Conservation (phyloP, 257 asterid genomes). For the Scutellaria baicalensis region DNA sequence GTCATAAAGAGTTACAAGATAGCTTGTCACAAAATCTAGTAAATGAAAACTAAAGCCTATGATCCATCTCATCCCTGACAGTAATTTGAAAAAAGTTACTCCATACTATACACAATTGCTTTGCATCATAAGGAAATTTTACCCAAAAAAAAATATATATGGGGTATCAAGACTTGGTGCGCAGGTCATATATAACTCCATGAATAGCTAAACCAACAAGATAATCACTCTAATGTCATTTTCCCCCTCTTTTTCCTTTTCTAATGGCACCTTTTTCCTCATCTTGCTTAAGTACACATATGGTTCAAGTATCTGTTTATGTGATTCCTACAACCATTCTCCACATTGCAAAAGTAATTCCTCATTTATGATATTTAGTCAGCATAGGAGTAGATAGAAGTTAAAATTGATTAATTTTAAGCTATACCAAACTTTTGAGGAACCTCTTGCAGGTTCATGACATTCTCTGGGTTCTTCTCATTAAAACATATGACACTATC, state of each 20-base stretch:
- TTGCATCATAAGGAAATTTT: not conserved
- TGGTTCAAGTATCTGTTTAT: not conserved
- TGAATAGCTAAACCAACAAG: not conserved
- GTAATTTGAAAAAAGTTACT: not conserved
- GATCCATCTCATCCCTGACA: not conserved
- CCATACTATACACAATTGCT: not conserved
- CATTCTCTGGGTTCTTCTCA: constrained; percentile 46
- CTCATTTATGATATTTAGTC: not conserved
- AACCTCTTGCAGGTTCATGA: constrained; percentile 41
- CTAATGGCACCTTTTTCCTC: not conserved
- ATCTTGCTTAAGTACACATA: not conserved
- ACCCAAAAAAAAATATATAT: not conserved
- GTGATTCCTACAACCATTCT: not conserved
- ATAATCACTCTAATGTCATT: not conserved
- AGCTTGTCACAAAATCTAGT: not conserved
- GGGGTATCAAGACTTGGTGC: not conserved
- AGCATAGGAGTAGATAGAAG: constrained; percentile 1
- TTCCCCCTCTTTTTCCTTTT: not conserved
- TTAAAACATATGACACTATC: constrained; percentile 55
- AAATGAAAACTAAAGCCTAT: too few relatives aligned
- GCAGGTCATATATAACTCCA: not conserved
- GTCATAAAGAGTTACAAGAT: not conserved
- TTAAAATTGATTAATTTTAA: constrained; percentile 16
- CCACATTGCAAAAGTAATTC: constrained; percentile 1
- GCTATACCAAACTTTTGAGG: constrained; percentile 52